These are phyloP conservation scores for Mortierella sp. DNA, from an alignment of 371 early-diverging fungal genomes.

Conservation along the genomic window DNA sequence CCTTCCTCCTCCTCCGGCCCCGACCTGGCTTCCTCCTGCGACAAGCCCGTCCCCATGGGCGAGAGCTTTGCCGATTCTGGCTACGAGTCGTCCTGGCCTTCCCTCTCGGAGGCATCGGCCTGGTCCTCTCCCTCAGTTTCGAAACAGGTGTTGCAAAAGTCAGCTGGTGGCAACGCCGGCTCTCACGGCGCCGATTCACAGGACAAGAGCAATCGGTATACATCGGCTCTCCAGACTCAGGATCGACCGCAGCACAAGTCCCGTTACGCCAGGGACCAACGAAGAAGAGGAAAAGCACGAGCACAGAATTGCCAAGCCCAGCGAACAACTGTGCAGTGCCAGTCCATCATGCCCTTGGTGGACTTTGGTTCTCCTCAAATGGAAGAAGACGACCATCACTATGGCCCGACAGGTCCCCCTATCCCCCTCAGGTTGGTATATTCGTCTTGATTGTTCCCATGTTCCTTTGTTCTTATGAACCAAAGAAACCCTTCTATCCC, in stretches of 20 bases:
- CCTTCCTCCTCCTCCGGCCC: constrained; percentile 2
- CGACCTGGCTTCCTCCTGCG: constrained; percentile 7
- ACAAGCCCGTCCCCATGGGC: constrained; percentile 1
- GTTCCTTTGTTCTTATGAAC: neutral
- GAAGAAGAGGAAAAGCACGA: constrained; percentile 19
- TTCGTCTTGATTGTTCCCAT: neutral
- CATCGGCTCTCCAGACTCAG: neutral
- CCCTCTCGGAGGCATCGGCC: constrained; percentile 48
- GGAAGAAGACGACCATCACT: constrained; percentile 42
- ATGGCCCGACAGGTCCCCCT: constrained; percentile 51
- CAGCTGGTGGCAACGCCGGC: constrained; percentile 1
- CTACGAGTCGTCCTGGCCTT: constrained; percentile 55
- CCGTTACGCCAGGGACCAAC: constrained; percentile 29
- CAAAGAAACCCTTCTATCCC: neutral
- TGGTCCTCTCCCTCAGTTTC: constrained; percentile 32
- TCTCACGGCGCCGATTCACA: neutral
- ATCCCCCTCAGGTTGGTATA: constrained; percentile 58
- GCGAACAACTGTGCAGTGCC: constrained; percentile 21
- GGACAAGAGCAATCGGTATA: neutral
- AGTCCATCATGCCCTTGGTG: constrained; percentile 28
- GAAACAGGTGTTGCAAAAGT: constrained; percentile 11
- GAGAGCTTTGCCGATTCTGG: constrained; percentile 52
- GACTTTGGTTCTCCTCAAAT: constrained; percentile 47
- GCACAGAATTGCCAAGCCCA: constrained; percentile 38
- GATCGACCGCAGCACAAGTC: constrained; percentile 10